Evolutionary conservation across 192 early-diverging fungal genomes (phyloP), one percentile per base, ranked within the genome.

Genomic region (Mortierella antarctica): DNA sequence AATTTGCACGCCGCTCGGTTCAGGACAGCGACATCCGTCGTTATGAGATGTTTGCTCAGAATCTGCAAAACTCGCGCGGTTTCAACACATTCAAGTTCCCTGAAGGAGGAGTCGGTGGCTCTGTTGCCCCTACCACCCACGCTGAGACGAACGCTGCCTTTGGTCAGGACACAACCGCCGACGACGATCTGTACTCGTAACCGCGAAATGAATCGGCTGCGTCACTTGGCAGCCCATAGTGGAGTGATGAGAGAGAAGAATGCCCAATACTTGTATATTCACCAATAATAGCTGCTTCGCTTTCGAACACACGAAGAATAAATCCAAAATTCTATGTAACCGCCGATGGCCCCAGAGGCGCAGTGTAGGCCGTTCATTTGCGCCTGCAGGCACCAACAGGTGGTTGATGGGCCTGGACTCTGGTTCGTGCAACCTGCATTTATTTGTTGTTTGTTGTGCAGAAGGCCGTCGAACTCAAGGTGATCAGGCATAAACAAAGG

Each of bases 21-120:
- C 93, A 91, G 64, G 96, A 98, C 82, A 95, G 92, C 72, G 98
- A 99, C 71, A 97, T 98, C 70, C 96, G 96, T 82, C 95, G 93
- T 86, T 99, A 99, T 86, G 97, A 99, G 88, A 97, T 98, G 95
- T 99, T 99, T 92, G 93, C 98, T 14, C 96, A 97, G 81, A 99
- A 97, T 84, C 85, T 99, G 83, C 97, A 98, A 85, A 96, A 96
- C 84, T 88, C 93, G 45, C 93, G 95, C 48, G 98, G 98, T 46
- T 94, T 97, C 86, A 97, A 95, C 55, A 88, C 88, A 18, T 99
- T 99, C 89, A 98, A 97, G 90, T 99, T 99, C 93, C 96, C 98
- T 42, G 90, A 92, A 67, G 86, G 89, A 11, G 85, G 87, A 54
- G 62, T 86, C 20, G 86, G 79, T 17, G 86, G 88, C 57, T 75